Evolutionary conservation across 2,329 filamentous ascomycete genomes (phyloP).

Genomic region (Fusarium agapanthi): DNA sequence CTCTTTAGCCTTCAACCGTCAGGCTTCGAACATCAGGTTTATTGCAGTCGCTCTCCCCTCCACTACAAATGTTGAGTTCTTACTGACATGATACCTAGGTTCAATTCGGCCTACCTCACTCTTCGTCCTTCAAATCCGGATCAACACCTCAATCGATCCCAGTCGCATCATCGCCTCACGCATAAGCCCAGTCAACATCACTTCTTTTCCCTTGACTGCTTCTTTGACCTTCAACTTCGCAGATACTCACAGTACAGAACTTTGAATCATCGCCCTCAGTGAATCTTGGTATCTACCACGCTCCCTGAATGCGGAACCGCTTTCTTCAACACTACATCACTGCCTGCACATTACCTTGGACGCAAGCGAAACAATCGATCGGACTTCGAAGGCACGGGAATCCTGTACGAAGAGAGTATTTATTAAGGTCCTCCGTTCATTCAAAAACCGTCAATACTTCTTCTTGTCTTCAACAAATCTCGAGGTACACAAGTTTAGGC

Average conservation of each 20-base stretch:
- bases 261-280: neutral
- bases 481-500: neutral
- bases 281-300: neutral
- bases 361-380: neutral
- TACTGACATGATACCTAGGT: neutral
- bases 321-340: neutral
- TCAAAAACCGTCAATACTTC: too few species aligned
- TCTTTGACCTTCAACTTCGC: neutral
- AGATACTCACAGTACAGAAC: neutral
- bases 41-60: neutral
- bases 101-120: too few species aligned
- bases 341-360: neutral
- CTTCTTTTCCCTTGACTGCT: rapidly evolving
- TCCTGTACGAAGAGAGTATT: neutral
- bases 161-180: too few species aligned
- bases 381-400: neutral
- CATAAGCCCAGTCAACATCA: neutral
- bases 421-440: neutral
- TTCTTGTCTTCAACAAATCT: neutral
- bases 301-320: too few species aligned
- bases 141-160: neutral
- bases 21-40: neutral
- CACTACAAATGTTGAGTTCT: rapidly evolving
- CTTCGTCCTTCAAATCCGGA: neutral
- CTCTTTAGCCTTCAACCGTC: neutral